Base-by-base conservation (phyloP, 306 rosid species). In the Astragalus membranaceus region DNA sequence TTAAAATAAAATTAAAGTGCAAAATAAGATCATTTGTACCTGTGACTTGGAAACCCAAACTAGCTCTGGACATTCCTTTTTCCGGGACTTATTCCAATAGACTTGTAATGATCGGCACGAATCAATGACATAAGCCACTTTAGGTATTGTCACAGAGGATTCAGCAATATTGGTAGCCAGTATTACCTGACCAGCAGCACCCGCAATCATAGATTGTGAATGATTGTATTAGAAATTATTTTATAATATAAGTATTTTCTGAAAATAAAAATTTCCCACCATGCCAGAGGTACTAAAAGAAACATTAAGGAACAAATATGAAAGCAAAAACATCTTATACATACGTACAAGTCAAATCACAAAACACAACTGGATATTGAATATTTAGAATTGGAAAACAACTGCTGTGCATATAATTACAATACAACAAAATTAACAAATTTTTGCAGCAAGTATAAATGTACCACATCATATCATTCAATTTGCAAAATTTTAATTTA, bases 31-130 rank as follows among this genome's bases (percentile, higher is more conserved):
- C 33, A 47, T 35, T 64, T 53, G 29, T 84, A 92, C 98, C 95
- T 92, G 98, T 72, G 98, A 89, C 76, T 86, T 86, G 67, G 98
- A 92, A 79, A 84, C 96, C 96, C 98, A 92, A 72, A 83, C 88
- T 77, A 92, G 96, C 69, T 80, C 15, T 50, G 87, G 14, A 69
- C 78, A 48, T 20, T 92, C 96, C 76, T 30, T 89, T 81, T 83
- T 89, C 73, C 67, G 78, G 32, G 10, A 49, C 62, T 57, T 76
- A 49, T 89, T 84, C 96, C 98, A 92, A 64, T 64, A 79, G 53
- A 92, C 96, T 87, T 89, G 95, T 61, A 92, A 84, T 44, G 98
- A 87, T 63, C 95, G 85, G 75, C 98, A 92, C 39, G 98, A 83
- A 79, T 92, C 98, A 68, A 92, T 89, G 29, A 92, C 98, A 75